These are phyloP conservation scores for Auriscalpium orientale DNA, from an alignment of 768 basidiomycete genomes.

Conservation along the genomic window DNA sequence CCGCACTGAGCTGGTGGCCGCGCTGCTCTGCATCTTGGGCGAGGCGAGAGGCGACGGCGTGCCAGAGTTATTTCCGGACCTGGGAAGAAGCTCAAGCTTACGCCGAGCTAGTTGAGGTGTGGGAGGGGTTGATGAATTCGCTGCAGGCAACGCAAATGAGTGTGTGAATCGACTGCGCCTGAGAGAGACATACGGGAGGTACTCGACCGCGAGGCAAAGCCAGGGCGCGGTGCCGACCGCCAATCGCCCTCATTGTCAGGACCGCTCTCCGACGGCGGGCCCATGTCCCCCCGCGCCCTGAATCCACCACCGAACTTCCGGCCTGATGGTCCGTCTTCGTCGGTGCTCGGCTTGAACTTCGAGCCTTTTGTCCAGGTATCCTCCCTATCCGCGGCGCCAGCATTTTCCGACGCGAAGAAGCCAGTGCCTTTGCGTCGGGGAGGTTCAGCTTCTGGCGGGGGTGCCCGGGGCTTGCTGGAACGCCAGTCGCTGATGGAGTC, in stretches of 20 bases:
- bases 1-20: constrained; percentile 30
- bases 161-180: too few species aligned
- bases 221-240: constrained; percentile 45
- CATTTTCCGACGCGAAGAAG: constrained; percentile 34
- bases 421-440: constrained; percentile 50
- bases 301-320: constrained; percentile 13
- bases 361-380: constrained; percentile 71
- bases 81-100: constrained; percentile 82
- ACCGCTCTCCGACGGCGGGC: constrained; percentile 36
- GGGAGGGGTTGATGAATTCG: constrained; percentile 66
- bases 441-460: constrained; percentile 38
- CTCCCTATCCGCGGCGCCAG: constrained; percentile 63
- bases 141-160: constrained; percentile 25
- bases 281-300: constrained; percentile 48
- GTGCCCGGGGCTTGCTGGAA: constrained; percentile 36
- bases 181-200: constrained; percentile 50
- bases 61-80: constrained; percentile 58
- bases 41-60: constrained; percentile 72
- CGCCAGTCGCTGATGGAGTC: constrained; percentile 70
- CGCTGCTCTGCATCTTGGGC: constrained; percentile 55
- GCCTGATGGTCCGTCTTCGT: constrained; percentile 25
- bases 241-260: constrained; percentile 61
- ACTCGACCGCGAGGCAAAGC: constrained; percentile 31
- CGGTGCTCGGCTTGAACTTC: constrained; percentile 56
- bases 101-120: constrained; percentile 74